Evolutionary conservation across 345 rosid genomes (phyloP).

Genomic region (Erodium maritimum): DNA sequence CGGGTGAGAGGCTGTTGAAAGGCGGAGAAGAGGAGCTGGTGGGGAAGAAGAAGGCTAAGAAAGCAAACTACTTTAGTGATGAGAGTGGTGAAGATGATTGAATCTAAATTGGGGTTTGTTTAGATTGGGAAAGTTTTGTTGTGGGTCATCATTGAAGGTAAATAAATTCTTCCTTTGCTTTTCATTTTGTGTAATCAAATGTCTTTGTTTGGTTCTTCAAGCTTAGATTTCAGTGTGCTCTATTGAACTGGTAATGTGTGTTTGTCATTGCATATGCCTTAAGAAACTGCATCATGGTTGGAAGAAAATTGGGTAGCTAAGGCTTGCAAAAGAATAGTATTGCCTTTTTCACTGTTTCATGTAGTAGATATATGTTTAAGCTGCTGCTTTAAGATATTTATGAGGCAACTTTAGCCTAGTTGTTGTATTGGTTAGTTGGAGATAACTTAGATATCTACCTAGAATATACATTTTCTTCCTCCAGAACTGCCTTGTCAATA

Average conservation of each 20-base stretch:
- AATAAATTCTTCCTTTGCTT: neutral
- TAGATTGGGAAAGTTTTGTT: neutral
- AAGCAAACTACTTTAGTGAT: conserved; percentile 80
- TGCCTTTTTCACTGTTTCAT: too few species aligned
- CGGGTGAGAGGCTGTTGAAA: conserved; percentile 58
- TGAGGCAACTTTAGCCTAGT: too few species aligned
- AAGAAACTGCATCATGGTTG: too few species aligned
- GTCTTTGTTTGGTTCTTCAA: neutral
- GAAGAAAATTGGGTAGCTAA: too few species aligned
- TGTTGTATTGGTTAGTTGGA: too few species aligned
- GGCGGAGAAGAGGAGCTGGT: conserved; percentile 24
- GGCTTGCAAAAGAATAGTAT: neutral
- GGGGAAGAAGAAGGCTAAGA: conserved; percentile 33
- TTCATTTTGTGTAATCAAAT: neutral
- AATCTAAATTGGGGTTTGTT: neutral
- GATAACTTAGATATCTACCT: too few species aligned
- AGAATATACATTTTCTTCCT: too few species aligned
- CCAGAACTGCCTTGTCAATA: too few species aligned
- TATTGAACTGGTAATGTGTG: neutral
- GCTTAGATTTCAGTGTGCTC: neutral
- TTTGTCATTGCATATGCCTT: neutral
- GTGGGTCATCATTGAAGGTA: neutral
- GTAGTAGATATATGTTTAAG: too few species aligned
- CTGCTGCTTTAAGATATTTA: too few species aligned
- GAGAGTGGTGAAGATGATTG: conserved; percentile 75